Evolutionary conservation across 768 basidiomycete species (phyloP), one percentile per base, ranked within the genome.

Genomic region (Sporobolomyces pararoseus): DNA sequence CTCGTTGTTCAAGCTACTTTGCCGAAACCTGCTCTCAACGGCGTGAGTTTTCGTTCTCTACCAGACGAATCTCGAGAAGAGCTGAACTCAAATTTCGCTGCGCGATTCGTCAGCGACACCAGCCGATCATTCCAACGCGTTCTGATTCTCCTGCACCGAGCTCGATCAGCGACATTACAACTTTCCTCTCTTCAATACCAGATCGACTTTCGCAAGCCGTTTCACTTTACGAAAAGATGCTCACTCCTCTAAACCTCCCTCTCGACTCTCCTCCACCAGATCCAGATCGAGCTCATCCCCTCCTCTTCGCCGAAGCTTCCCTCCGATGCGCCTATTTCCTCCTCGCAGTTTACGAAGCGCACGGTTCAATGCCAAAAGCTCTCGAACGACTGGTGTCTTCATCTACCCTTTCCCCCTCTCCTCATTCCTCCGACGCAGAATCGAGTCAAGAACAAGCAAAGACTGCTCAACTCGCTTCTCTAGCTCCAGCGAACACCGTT

Each of bases 331-430:
- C 88, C 9, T 84, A 85, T 3, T 83, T 94, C 57, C 82, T 91
- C 21, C 89, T 90, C 76, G 84, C 89, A 27, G 81, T 91, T 17
- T 65, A 52, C 34, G 71, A 75, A 29, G 42, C 70, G 19, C 60
- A 71, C 51, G 57, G 66, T 13, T 89, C 89, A 89, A 86, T 88
- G 52, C 85, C 88, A n/a, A 89, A 90, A 78, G 91, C 91, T 29
- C 91, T 91, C 88, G 89, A 90, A 4, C 85, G 86, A 0, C 81
- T 89, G 35, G 87, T 90, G 4, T 87, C 77, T 21, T 58, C 77
- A 29, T 59, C 75, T 49, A 23, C 72, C 25, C 75, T 81, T 86
- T 69, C 86, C 3, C 13, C 47, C 4, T 19, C 16, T 55, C 29
- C 35, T n/a, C 35, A n/a, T 9, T 9, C 17, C 39, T 42, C 39